Base-by-base conservation (phyloP, 2,329 filamentous ascomycete species). In the Colletotrichum aenigma region DNA sequence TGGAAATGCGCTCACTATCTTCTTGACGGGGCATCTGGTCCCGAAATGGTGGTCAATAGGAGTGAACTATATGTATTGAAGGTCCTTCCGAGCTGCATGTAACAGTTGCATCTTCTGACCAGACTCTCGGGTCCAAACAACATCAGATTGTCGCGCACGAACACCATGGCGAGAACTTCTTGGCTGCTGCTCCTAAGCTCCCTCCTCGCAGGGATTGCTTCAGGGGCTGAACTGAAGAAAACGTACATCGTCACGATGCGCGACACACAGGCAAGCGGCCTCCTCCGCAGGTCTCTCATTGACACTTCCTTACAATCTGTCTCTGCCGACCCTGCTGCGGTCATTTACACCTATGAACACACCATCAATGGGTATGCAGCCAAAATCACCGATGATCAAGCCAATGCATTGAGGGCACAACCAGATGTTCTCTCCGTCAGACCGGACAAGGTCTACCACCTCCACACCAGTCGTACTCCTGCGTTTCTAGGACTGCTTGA, bases 361-460 rank as follows among this genome's bases (percentile, higher is more conserved):
- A 43, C 66, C 26, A 55, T 74, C 38, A 74, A 74, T 64, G 76
- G 76, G 2, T 77, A 74, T 12, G 70, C 76, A 6, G 76, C 76
- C 3, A 62, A 7, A 16, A 55, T 77, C 66, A 77, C 74, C 36
- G 74, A 66, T 4, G 48, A 43, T 4, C 70, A 77, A 15, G 76
- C 66, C 34, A 26, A 55, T 3, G 70, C 66, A 3, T 66, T 77
- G 6, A 66, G 56, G n/a, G 26, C 48, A n/a, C 74, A 64, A 13
- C 70, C 70, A 5, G 74, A 69, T 9, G 66, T 77, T 21, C 34
- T 71, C 9, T 56, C 66, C 34, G 74, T 77, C 62, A 38, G 30
- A 15, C 61, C 32, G 24, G 66, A 74, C 55, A 58, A 65, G 55
- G 34, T 71, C 28, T 38, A 71, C 15, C 61, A 62, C 10, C 62